phyloP scores from a whole-genome alignment of 768 basidiomycete genomes.

The Pleurotus platypus region DNA sequence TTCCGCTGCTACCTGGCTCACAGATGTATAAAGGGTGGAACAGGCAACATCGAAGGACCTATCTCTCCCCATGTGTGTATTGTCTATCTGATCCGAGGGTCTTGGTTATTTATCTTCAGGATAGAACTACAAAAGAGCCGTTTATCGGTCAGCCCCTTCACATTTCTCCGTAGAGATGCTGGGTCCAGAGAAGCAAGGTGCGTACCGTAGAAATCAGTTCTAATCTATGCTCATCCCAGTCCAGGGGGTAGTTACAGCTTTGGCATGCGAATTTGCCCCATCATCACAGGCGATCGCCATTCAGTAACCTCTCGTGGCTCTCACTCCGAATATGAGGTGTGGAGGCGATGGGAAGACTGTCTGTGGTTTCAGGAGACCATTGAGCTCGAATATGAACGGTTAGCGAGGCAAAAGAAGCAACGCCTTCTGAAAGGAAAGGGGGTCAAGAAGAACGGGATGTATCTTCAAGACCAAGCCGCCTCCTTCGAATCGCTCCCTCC shows the following conservation, averaged over 20 bases:
- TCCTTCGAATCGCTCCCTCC: slow-evolving; percentile 86
- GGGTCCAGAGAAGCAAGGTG: slow-evolving; percentile 54
- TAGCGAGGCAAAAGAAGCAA: slow-evolving; percentile 63
- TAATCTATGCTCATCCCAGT: slow-evolving; percentile 5
- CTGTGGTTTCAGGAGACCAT: slow-evolving; percentile 70
- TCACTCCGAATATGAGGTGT: slow-evolving; percentile 61
- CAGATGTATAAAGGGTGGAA: slow-evolving; percentile 12
- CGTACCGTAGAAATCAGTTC: neutral
- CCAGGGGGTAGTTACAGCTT: slow-evolving; percentile 53
- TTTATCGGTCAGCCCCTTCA: slow-evolving; percentile 57
- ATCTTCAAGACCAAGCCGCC: slow-evolving; percentile 69
- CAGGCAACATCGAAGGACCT: slow-evolving; percentile 22
- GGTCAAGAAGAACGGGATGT: slow-evolving; percentile 68
- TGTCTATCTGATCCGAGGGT: neutral
- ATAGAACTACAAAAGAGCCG: slow-evolving; percentile 60
- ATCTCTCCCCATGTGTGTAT: slow-evolving; percentile 19
- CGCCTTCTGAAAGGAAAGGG: slow-evolving; percentile 75
- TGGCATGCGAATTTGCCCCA: slow-evolving; percentile 58
- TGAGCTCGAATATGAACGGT: slow-evolving; percentile 59
- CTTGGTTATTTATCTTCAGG: neutral
- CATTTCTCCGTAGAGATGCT: slow-evolving; percentile 60
- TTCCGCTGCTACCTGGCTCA: neutral
- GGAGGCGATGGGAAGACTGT: slow-evolving; percentile 83
- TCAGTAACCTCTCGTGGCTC: slow-evolving; percentile 36
- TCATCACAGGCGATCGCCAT: slow-evolving; percentile 20